Percentiles rank a stretch among this genome's conserved stretches.
These are phyloP conservation scores for Cryphonectria carpinicola DNA, from an alignment of 2,329 filamentous ascomycete genomes.

Conservation along the genomic window DNA sequence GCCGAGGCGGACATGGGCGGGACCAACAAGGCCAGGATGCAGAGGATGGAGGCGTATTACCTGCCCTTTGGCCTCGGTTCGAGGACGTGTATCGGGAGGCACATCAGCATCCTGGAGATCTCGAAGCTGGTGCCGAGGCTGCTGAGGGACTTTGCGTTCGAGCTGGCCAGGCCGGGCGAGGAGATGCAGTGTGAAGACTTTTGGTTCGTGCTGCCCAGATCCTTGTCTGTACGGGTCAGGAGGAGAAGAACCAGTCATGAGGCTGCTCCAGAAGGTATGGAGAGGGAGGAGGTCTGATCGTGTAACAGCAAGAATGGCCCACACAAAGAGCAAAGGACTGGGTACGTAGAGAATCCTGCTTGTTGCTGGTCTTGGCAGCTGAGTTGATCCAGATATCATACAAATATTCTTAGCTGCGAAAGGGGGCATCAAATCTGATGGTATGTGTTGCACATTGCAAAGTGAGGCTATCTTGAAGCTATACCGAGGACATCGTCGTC, in stretches of 20 bases:
- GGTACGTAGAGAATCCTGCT: neutral
- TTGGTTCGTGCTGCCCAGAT: slow-evolving; percentile 24
- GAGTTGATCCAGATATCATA: neutral
- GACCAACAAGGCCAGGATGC: slow-evolving; percentile 15
- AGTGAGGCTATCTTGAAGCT: neutral
- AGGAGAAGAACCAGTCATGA: neutral
- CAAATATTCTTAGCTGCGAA: too few species aligned
- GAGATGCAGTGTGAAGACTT: slow-evolving; percentile 18
- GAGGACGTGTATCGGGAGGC: slow-evolving; percentile 23
- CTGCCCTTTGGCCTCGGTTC: slow-evolving; percentile 22
- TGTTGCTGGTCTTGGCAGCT: neutral
- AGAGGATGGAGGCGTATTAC: slow-evolving; percentile 24
- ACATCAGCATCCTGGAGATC: slow-evolving; percentile 27
- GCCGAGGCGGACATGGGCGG: slow-evolving; percentile 8
- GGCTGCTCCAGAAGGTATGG: neutral
- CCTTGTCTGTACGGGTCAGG: slow-evolving; percentile 15
- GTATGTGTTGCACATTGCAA: neutral
- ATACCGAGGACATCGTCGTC: neutral
- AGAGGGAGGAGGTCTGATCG: neutral
- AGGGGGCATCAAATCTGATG: too few species aligned
- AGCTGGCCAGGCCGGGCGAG: slow-evolving; percentile 19
- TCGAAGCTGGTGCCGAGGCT: slow-evolving; percentile 25
- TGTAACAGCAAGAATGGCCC: neutral
- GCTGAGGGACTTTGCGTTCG: slow-evolving; percentile 23
- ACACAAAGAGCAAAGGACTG: neutral